These are phyloP conservation scores for Metarhizium guizhouense DNA, from an alignment of 2,329 filamentous ascomycete species.

Conservation along the genomic window DNA sequence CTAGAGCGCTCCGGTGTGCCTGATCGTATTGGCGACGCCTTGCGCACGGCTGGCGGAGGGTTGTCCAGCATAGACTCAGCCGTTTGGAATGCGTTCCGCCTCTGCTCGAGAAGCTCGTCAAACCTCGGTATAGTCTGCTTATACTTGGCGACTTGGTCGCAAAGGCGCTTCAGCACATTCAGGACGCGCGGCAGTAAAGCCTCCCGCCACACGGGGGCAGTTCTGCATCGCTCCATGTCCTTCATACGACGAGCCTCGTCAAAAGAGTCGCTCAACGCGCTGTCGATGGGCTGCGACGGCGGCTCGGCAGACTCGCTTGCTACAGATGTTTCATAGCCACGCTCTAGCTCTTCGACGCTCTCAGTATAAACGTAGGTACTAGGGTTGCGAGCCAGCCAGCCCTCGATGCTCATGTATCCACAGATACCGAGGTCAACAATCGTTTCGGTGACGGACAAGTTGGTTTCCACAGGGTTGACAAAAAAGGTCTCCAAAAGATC, in stretches of 20 bases:
- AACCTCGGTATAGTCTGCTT: slow-evolving; percentile 60
- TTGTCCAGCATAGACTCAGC: slow-evolving; percentile 40
- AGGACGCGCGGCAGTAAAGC: slow-evolving; percentile 46
- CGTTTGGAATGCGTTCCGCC: slow-evolving; percentile 54
- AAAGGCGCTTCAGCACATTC: slow-evolving; percentile 47
- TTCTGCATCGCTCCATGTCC: slow-evolving; percentile 41
- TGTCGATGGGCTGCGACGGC: background rate
- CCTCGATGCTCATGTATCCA: slow-evolving; percentile 74
- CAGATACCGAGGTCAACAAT: slow-evolving; percentile 77
- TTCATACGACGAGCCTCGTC: slow-evolving; percentile 29
- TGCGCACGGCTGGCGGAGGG: slow-evolving; percentile 17
- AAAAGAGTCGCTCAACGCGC: background rate
- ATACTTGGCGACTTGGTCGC: slow-evolving; percentile 54
- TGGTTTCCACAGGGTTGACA: slow-evolving; percentile 83
- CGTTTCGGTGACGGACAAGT: slow-evolving; percentile 77
- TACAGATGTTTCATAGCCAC: slow-evolving; percentile 5
- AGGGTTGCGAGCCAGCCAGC: slow-evolving; percentile 78
- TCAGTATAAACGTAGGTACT: slow-evolving; percentile 43
- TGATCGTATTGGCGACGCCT: slow-evolving; percentile 20
- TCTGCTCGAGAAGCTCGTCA: slow-evolving; percentile 60
- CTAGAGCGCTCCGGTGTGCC: slow-evolving; percentile 33
- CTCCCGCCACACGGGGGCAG: slow-evolving; percentile 43
- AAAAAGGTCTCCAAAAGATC: slow-evolving; percentile 75
- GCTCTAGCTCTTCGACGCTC: slow-evolving; percentile 7
- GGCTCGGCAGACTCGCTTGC: slow-evolving; percentile 4